A percentile compares a stretch with the other conserved stretches of the same genome.
Conservation (phyloP, 176 grass and related monocot genomes). For the Eragrostis nindensis region DNA sequence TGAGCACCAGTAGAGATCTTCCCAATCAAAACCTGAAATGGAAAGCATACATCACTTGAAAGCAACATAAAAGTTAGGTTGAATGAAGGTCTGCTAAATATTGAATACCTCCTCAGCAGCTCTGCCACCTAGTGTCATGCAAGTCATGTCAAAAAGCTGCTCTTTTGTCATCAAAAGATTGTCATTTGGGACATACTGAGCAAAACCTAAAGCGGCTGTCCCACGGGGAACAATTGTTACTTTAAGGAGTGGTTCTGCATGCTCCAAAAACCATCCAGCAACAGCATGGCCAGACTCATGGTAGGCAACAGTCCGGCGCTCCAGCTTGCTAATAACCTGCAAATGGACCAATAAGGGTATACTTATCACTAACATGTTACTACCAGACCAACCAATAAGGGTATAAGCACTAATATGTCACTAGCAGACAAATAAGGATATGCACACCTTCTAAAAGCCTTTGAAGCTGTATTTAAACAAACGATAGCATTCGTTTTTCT, state of each 20-base stretch:
- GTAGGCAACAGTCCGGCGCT: constrained; percentile 84
- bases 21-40: constrained; percentile 72
- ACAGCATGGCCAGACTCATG: constrained; percentile 98
- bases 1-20: constrained; percentile 92
- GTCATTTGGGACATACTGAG: constrained; percentile 88
- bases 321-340: constrained; percentile 92
- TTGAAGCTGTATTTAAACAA: constrained; percentile 5
- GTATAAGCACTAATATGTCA: background rate
- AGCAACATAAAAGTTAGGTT: background rate
- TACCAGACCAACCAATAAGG: background rate
- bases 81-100: constrained; percentile 21
- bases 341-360: constrained; percentile 32
- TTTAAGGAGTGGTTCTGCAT: constrained; percentile 90
- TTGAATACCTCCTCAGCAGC: constrained; percentile 82
- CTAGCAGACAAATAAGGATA: background rate
- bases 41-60: constrained; percentile 10
- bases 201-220: constrained; percentile 87
- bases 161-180: constrained; percentile 98
- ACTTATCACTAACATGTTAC: background rate
- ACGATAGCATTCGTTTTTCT: background rate
- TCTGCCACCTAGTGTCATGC: constrained; percentile 90
- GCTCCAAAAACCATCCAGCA: constrained; percentile 95
- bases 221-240: constrained; percentile 95
- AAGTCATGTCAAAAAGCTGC: constrained; percentile 91
- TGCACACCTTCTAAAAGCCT: constrained; percentile 21